phyloP scores from a whole-genome alignment of 257 asterid genomes.

The Rauvolfia tetraphylla region DNA sequence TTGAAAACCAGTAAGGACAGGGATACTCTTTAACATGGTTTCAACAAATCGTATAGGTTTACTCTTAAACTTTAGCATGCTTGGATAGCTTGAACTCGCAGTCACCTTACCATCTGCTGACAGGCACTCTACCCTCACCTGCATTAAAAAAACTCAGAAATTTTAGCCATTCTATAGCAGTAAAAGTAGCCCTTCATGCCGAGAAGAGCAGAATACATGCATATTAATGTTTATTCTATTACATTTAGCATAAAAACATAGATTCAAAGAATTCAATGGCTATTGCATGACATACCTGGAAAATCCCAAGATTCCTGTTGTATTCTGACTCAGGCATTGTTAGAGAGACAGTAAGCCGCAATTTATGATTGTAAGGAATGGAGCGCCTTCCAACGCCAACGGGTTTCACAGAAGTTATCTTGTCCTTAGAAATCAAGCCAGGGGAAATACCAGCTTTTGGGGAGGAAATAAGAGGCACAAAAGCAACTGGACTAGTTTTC shows the following conservation, averaged over 20 bases:
- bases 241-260: neutral
- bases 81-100: constrained; percentile 41
- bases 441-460: constrained; percentile 14
- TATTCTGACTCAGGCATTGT: constrained; percentile 65
- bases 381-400: constrained; percentile 11
- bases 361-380: constrained; percentile 39
- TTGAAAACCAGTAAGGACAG: constrained; percentile 48
- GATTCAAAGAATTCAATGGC: neutral
- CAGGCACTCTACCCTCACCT: constrained; percentile 56
- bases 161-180: neutral
- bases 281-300: constrained; percentile 42
- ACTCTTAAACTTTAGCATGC: constrained; percentile 54
- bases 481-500: constrained; percentile 46
- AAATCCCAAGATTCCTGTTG: constrained; percentile 55
- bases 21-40: constrained; percentile 39
- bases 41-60: constrained; percentile 31
- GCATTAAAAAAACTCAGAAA: neutral
- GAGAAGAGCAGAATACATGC: neutral
- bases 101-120: constrained; percentile 39
- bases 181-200: neutral
- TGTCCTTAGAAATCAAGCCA: constrained; percentile 8
- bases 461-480: constrained; percentile 36
- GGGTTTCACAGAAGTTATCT: constrained; percentile 11
- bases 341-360: constrained; percentile 43
- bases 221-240: neutral